phyloP scores from a whole-genome alignment of 805 yeast species.

The Kuraishia molischiana region DNA sequence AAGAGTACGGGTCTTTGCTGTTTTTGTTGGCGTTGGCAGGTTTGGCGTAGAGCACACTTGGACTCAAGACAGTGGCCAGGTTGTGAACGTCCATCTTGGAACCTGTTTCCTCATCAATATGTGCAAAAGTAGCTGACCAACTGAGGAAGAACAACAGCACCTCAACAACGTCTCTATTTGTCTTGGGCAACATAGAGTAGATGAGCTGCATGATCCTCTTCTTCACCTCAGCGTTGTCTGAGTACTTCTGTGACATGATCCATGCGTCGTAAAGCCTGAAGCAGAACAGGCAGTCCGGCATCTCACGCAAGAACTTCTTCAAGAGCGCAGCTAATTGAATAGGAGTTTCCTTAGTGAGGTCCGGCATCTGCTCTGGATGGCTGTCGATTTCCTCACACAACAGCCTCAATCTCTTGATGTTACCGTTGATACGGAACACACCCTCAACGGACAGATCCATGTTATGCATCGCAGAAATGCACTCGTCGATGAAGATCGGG shows the following conservation, averaged over 20 bases:
- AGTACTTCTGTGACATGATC: slow-evolving; percentile 53
- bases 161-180: slow-evolving; percentile 78
- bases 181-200: slow-evolving; percentile 71
- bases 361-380: slow-evolving; percentile 62
- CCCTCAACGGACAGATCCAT: slow-evolving; percentile 96
- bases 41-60: slow-evolving; percentile 69
- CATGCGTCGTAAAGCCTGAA: slow-evolving; percentile 67
- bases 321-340: slow-evolving; percentile 89
- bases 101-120: slow-evolving; percentile 73
- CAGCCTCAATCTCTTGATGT: slow-evolving; percentile 71
- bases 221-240: slow-evolving; percentile 30
- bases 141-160: slow-evolving; percentile 76
- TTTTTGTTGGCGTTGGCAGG: slow-evolving; percentile 18
- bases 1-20: neutral
- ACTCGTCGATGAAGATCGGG: slow-evolving; percentile 82
- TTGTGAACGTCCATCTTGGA: slow-evolving; percentile 96
- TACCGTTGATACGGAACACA: slow-evolving; percentile 92
- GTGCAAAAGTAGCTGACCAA: slow-evolving; percentile 95
- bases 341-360: slow-evolving; percentile 63
- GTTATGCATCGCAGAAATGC: slow-evolving; percentile 71
- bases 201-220: slow-evolving; percentile 50
- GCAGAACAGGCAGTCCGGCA: slow-evolving; percentile 87
- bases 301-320: slow-evolving; percentile 83
- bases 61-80: slow-evolving; percentile 91
- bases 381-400: slow-evolving; percentile 66